These are phyloP conservation scores for Chytriomyces sp. DNA, from an alignment of 192 early-diverging fungal genomes.

Conservation along the genomic window DNA sequence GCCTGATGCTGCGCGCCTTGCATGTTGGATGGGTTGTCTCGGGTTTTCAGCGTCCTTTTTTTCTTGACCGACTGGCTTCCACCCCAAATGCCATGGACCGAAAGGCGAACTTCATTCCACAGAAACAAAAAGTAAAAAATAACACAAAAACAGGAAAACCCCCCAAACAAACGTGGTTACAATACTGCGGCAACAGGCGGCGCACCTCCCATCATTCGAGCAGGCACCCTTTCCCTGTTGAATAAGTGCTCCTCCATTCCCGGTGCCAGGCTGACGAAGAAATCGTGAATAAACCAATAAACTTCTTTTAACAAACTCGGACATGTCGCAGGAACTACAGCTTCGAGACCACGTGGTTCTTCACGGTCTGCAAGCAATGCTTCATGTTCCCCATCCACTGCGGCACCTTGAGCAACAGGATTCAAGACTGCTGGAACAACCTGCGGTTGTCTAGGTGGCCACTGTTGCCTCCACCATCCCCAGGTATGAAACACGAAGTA, in stretches of 20 bases:
- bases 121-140: too few relatives aligned
- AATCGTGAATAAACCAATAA: background rate
- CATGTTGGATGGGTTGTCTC: too few relatives aligned
- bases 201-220: background rate
- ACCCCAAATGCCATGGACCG: too few relatives aligned
- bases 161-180: too few relatives aligned
- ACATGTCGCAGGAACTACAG: background rate
- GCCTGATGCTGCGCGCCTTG: slow-evolving; percentile 30
- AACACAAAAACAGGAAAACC: too few relatives aligned
- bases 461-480: background rate
- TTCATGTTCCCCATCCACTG: background rate
- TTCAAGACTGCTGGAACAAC: background rate
- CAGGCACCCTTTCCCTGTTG: background rate
- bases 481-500: background rate
- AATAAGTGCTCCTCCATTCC: background rate
- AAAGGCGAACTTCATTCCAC: too few relatives aligned
- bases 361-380: too few relatives aligned
- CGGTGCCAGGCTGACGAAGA: background rate
- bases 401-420: background rate
- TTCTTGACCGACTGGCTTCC: too few relatives aligned
- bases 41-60: too few relatives aligned
- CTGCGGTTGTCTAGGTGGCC: background rate
- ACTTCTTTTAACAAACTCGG: background rate
- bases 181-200: background rate
- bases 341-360: background rate